Evolutionary conservation across 2,329 filamentous ascomycete species (phyloP), one percentile per base, ranked within the genome.

Genomic region (Botrytis galanthina): DNA sequence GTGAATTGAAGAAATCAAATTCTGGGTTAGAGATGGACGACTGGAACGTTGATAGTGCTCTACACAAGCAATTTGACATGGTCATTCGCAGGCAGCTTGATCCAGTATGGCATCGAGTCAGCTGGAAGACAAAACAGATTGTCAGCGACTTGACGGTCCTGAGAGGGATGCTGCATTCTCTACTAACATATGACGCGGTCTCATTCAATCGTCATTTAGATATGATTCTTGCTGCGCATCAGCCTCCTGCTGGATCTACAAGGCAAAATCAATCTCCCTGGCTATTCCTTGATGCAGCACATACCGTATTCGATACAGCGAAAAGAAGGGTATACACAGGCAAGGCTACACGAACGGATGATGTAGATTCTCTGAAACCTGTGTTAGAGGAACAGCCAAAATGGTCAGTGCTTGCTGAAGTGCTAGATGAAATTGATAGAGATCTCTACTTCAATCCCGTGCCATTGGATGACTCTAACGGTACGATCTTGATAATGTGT

Each of bases 401-500:
- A 81, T 99, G 96, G 96, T 86, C 87, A 39, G 85, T 97, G 26
- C 85, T 99, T 29, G 92, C 93, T n/a, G 94, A 98, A 73, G 91
- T 98, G 0, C 84, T 99, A 7, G 92, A 95, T 76, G 96, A 99
- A 82, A 97, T 99, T 77, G 96, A 98, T 79, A 89, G 91, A 71
- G 95, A 97, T 79, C 86, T 94, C 26, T 96, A 97, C 81, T 91
- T 97, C 79, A 95, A 97, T 75, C 92, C 93, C 9, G 84, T 86
- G 14, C 84, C 87, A n/a, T 87, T 89, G 73, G 94, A 96, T 81
- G 93, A 94, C 78, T 97, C 94, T 0, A 97, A 94, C 80, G 93
- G 93, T n/a, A 93, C 93, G 3, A 94, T 97, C 68, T 84, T 99
- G 48, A 93, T 99, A 81, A 98, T 99, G 96, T 98, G 95, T 80